Evolutionary conservation across 768 basidiomycete genomes (phyloP).

Genomic region (Boletus edulis): DNA sequence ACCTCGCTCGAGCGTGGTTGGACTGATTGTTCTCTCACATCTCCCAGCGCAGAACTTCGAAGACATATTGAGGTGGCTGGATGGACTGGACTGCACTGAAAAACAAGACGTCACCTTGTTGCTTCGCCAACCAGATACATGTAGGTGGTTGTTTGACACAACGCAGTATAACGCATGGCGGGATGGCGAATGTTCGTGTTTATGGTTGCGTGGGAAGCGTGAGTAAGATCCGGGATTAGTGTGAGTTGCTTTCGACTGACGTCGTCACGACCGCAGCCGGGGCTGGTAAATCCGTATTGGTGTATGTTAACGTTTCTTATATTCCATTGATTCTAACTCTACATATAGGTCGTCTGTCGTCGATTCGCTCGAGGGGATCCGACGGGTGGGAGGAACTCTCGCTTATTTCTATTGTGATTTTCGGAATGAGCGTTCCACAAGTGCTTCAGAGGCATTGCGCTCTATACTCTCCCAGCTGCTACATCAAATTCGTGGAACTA

Average conservation of each 20-base stretch:
- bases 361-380: neutral
- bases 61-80: slow-evolving; percentile 1
- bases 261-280: neutral
- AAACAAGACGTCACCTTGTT: slow-evolving; percentile 1
- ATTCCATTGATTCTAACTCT: neutral
- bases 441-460: neutral
- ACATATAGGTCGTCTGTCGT: neutral
- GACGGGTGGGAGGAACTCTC: neutral
- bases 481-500: neutral
- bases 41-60: neutral
- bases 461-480: slow-evolving; percentile 1
- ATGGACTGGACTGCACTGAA: slow-evolving; percentile 1
- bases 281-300: slow-evolving; percentile 6
- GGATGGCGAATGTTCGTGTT: neutral
- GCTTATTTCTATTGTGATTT: slow-evolving; percentile 2
- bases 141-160: slow-evolving; percentile 3
- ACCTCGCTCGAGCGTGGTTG: no score
- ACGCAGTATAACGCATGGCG: slow-evolving; percentile 1
- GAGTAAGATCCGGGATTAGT: neutral
- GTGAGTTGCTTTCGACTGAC: no score
- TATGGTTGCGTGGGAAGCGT: slow-evolving; percentile 10
- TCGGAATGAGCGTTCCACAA: neutral
- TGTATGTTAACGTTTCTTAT: neutral
- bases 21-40: no score
- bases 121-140: slow-evolving; percentile 1